Base-by-base conservation (phyloP, 805 yeast genomes). In the Yamadazyma kitorensis region DNA sequence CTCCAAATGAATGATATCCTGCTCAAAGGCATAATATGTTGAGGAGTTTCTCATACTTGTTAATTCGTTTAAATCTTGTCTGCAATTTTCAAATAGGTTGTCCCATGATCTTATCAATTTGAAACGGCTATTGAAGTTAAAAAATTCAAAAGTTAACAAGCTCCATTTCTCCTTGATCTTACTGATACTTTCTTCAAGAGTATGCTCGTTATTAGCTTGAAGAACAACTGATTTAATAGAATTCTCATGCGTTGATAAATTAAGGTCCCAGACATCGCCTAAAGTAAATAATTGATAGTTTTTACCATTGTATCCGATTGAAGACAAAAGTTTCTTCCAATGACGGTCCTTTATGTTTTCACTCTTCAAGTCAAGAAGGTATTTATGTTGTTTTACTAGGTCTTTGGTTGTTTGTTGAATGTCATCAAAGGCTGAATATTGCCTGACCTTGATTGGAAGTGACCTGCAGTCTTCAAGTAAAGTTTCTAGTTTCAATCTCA, bases 151-250 rank as follows among this genome's bases (percentile, higher is more conserved):
- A 0, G 68, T 50, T 5, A 68, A 58, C 0, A 45, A 43, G 0
- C 59, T 42, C 97, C 97, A 89, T 3, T 60, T 69, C 0, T 53
- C 56, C 33, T 68, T 66, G 10, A 88, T 74, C 2, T 57, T 48
- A 1, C 45, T 46, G 6, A 91, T 51, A 4, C 80, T 72, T 8
- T 70, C 74, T 33, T 82, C 85, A 2, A 91, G 60, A 0, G 74
- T 64, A 38, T 72, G 67, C 50, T 91, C 97, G 3, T 86, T 82
- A 39, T 74, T 76, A 0, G 97, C 96, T 37, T 72, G 74, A 1
- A 67, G 65, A 2, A 86, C 45, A 0, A 82, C 55, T 0, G 70
- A 56, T 24, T 68, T 70, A 5, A 89, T 59, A 0, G 51, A 39
- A 2, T 44, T 43, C 28, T 72, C 76, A 52, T 84, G 72, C 3